Evolutionary conservation across 495 filamentous ascomycete genomes (phyloP), one percentile per base, ranked within the genome.

Genomic region (Xylaria sp.): DNA sequence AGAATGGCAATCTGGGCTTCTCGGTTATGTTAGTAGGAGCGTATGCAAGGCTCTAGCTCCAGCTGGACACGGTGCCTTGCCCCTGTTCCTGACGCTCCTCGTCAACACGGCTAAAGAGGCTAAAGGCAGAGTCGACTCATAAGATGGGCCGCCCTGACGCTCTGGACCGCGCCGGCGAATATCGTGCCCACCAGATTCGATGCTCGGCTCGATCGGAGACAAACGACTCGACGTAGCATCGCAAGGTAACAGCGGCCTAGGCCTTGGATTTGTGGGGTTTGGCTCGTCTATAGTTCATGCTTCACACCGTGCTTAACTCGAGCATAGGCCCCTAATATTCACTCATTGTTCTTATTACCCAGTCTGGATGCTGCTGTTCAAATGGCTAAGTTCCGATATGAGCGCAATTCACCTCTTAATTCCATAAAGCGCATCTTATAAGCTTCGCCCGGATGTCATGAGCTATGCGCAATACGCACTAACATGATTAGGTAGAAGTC

Each of bases 21-120:
- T 68, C 55, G 40, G 29, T 37, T 58, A 68, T 61, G 33, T 21
- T 46, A 43, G 53, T 44, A 35, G 40, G 37, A 68, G 35, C 24
- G 24, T 55, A 68, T 68, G 66, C 40, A 61, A 68, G 53, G 40
- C 66, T 68, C 66, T 59, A 44, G 53, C 69, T 62, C 29, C 61
- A 73, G n/a, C n/a, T n/a, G n/a, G n/a, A n/a, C 65, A 68, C 71
- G 70, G 62, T 53, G 58, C 61, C 67, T 70, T 55, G 19, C 74
- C 74, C 76, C 71, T 71, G 61, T 68, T 68, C 15, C 52, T 68
- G 66, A 24, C 66, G 29, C 21, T 50, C 37, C 66, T 75, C 67
- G 44, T 41, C 67, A 67, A 72, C 52, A 70, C 76, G 76, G 76
- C 74, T 78, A 78, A 78, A 78, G 76, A 78, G 76, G 76, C 63